Evolutionary conservation across 306 rosid species (phyloP).

Genomic region (Trifolium subterraneum): DNA sequence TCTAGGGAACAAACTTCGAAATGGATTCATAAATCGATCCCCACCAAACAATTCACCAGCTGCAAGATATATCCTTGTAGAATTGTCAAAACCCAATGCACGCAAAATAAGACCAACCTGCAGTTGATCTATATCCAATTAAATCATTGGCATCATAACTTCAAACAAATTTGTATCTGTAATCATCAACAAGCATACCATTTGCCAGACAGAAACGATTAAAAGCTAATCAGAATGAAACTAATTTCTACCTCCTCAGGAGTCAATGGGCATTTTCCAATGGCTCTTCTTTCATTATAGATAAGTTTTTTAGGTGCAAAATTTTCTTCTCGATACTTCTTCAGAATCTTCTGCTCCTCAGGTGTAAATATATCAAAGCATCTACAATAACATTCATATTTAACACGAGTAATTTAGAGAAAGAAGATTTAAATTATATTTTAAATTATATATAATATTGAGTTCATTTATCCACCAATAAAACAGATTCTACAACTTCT

Average conservation of each 20-base stretch:
- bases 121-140: conserved; percentile 23
- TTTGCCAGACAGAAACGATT: conserved; percentile 21
- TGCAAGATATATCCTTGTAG: conserved; percentile 53
- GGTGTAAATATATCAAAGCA: conserved; percentile 86
- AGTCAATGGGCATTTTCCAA: conserved; percentile 96
- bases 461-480: conserved; percentile 24
- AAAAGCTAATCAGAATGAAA: conserved; percentile 31
- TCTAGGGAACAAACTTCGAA: conserved; percentile 74
- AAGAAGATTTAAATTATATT: not conserved
- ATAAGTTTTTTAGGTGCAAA: conserved; percentile 86
- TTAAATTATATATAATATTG: not conserved
- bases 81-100: conserved; percentile 53
- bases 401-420: conserved; percentile 26
- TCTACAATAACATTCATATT: conserved; percentile 53
- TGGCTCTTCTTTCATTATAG: conserved; percentile 88
- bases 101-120: conserved; percentile 92
- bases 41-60: conserved; percentile 97
- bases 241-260: conserved; percentile 86
- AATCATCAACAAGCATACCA: conserved; percentile 23
- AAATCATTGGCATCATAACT: conserved; percentile 28
- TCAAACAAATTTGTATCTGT: conserved; percentile 19
- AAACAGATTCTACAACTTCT: conserved; percentile 20
- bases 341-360: conserved; percentile 73
- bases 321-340: conserved; percentile 79
- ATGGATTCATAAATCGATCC: conserved; percentile 85